Evolutionary conservation across 2,329 filamentous ascomycete genomes (phyloP).

Genomic region (Botrytis sinoallii): DNA sequence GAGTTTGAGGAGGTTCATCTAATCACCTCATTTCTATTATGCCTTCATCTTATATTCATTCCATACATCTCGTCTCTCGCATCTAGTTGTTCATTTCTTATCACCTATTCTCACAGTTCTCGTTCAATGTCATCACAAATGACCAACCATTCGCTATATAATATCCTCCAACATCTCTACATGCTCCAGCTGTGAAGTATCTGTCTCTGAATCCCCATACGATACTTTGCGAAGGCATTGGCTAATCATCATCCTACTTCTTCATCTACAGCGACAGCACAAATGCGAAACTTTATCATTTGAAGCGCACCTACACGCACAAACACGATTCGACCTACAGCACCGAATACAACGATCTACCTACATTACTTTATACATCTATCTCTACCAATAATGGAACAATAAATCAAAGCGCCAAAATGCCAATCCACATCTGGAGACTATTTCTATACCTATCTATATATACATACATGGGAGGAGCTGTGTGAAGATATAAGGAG

Average conservation of each 20-base stretch:
- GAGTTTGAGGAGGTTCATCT: neutral
- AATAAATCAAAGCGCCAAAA: neutral
- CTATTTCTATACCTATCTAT: neutral
- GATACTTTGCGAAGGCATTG: neutral
- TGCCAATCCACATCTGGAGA: neutral
- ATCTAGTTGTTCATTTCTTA: neutral
- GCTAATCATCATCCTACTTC: neutral
- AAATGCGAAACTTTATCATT: neutral
- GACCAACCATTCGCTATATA: neutral
- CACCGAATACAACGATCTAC: neutral
- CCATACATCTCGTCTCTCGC: neutral
- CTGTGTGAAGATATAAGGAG: neutral
- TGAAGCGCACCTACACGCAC: neutral
- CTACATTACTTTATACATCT: no score
- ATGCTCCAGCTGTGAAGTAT: neutral
- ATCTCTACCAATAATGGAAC: neutral
- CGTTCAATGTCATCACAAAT: neutral
- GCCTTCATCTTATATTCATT: neutral
- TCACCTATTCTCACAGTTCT: neutral
- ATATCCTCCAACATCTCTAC: neutral
- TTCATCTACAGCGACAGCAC: neutral
- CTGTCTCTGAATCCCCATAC: neutral
- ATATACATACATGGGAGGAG: neutral
- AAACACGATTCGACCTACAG: neutral
- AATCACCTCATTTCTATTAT: neutral